Conservation (phyloP, 208 protist genomes). For the Trypanosomatidae sp. region DNA sequence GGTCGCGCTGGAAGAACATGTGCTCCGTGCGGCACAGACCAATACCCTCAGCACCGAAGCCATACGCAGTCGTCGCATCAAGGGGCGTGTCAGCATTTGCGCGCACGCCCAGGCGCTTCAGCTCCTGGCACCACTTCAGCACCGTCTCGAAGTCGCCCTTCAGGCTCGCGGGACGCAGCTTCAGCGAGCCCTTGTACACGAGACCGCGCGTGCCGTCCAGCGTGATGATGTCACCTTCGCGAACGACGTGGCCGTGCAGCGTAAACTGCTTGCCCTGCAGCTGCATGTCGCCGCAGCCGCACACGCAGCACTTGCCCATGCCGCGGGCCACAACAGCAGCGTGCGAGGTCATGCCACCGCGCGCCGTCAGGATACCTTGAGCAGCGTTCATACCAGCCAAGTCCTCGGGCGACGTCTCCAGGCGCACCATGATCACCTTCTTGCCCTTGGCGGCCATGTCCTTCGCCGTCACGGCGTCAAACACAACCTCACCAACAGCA, state of each 20-base stretch:
- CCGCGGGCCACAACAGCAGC: slow-evolving; percentile 92
- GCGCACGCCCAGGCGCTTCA: slow-evolving; percentile 71
- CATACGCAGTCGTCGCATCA: slow-evolving; percentile 56
- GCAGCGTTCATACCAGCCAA: slow-evolving; percentile 85
- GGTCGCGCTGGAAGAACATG: slow-evolving; percentile 90
- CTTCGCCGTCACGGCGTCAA: slow-evolving; percentile 66
- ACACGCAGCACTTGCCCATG: slow-evolving; percentile 94
- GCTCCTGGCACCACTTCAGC: slow-evolving; percentile 61
- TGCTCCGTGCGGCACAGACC: slow-evolving; percentile 94
- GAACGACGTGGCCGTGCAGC: slow-evolving; percentile 35
- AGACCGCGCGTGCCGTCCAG: slow-evolving; percentile 83
- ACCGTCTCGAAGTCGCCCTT: slow-evolving; percentile 72
- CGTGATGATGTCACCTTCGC: slow-evolving; percentile 86
- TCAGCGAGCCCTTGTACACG: slow-evolving; percentile 66
- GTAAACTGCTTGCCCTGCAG: slow-evolving; percentile 50
- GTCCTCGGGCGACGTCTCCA: slow-evolving; percentile 93
- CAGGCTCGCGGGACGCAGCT: slow-evolving; percentile 41
- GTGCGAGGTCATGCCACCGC: slow-evolving; percentile 94
- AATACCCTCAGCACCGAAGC: slow-evolving; percentile 91
- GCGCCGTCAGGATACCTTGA: slow-evolving; percentile 86
- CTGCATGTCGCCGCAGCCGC: slow-evolving; percentile 63
- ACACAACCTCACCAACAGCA: slow-evolving; percentile 85
- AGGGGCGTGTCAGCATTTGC: slow-evolving; percentile 87
- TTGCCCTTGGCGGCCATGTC: slow-evolving; percentile 36
- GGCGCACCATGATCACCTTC: slow-evolving; percentile 86